Conservation (phyloP, 1,284 basidiomycete species). For the Cutaneotrichosporon arboriforme region DNA sequence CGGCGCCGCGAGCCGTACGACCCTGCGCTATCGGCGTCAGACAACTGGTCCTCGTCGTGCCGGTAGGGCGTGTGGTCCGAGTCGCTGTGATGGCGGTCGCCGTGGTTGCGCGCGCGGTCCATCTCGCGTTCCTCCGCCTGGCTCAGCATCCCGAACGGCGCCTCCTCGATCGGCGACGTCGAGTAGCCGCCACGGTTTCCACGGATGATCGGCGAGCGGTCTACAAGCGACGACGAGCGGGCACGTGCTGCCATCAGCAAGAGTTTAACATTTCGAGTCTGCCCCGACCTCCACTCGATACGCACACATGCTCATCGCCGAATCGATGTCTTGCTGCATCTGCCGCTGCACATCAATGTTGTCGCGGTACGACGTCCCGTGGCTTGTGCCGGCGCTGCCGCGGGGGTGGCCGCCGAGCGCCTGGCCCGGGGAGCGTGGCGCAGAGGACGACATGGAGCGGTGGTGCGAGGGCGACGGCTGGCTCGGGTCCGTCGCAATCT, state of each 20-base stretch:
- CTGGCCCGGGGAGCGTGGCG: constrained; percentile 28
- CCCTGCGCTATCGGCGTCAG: constrained; percentile 5
- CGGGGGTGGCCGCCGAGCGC: constrained; percentile 17
- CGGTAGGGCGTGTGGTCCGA: constrained; percentile 9
- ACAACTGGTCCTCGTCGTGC: constrained; percentile 16
- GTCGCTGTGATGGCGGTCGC: constrained; percentile 13
- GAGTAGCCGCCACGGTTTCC: constrained; percentile 27
- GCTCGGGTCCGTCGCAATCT: constrained; percentile 25
- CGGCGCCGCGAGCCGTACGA: constrained; percentile 7
- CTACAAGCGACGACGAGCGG: constrained; percentile 36
- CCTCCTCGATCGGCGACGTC: constrained; percentile 42
- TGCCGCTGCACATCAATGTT: constrained; percentile 35
- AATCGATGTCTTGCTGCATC: constrained; percentile 45
- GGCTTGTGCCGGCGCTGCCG: neutral
- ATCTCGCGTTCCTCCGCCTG: constrained; percentile 47
- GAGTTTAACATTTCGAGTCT: no score
- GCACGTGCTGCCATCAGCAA: constrained; percentile 35
- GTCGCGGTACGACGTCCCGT: constrained; percentile 20
- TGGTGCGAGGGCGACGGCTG: constrained; percentile 15
- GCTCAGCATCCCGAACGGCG: constrained; percentile 45
- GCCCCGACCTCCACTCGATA: constrained; percentile 4
- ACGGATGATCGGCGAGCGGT: constrained; percentile 24
- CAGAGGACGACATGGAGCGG: constrained; percentile 15
- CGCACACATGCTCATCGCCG: constrained; percentile 45
- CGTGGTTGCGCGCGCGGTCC: constrained; percentile 33